These are phyloP conservation scores for Oenanthe javanica DNA, from an alignment of 140 eudicot species.

Conservation along the genomic window DNA sequence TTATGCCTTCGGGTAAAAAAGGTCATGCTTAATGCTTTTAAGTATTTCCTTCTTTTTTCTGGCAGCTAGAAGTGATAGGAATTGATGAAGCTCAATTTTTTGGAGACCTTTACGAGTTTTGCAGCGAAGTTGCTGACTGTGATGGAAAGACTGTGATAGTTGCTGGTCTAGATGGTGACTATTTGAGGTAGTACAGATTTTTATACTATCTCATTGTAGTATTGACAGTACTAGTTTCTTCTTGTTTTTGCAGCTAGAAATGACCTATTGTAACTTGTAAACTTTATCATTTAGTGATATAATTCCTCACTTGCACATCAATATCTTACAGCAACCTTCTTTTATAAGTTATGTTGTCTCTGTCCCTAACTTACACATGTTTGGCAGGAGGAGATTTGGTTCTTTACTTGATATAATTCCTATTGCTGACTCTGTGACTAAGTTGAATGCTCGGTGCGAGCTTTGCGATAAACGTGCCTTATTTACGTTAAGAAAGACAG, in stretches of 20 bases:
- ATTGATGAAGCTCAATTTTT: conserved; percentile 98
- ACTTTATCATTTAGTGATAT: background rate
- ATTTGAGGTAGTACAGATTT: conserved; percentile 48
- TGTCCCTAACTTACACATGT: conserved; percentile 1
- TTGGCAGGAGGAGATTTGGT: conserved; percentile 89
- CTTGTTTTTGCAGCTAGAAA: background rate
- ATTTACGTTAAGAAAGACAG: conserved; percentile 88
- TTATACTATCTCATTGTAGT: background rate
- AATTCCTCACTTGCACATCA: background rate
- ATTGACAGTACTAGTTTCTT: background rate
- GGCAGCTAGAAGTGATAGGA: conserved; percentile 87
- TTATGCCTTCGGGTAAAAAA: background rate
- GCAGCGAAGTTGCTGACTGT: conserved; percentile 77
- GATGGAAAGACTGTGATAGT: conserved; percentile 93
- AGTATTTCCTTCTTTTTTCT: conserved; percentile 8
- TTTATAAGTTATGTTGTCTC: background rate
- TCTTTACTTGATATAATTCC: conserved; percentile 89
- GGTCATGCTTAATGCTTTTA: background rate
- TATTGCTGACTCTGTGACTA: conserved; percentile 79
- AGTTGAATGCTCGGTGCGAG: conserved; percentile 82
- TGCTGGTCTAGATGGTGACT: conserved; percentile 99
- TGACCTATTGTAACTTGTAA: background rate
- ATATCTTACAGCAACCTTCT: background rate
- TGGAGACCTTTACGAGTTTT: conserved; percentile 81
- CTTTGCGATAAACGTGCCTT: conserved; percentile 81